Evolutionary conservation across 208 protist species (phyloP).

Genomic region (Crithidia expoeki): DNA sequence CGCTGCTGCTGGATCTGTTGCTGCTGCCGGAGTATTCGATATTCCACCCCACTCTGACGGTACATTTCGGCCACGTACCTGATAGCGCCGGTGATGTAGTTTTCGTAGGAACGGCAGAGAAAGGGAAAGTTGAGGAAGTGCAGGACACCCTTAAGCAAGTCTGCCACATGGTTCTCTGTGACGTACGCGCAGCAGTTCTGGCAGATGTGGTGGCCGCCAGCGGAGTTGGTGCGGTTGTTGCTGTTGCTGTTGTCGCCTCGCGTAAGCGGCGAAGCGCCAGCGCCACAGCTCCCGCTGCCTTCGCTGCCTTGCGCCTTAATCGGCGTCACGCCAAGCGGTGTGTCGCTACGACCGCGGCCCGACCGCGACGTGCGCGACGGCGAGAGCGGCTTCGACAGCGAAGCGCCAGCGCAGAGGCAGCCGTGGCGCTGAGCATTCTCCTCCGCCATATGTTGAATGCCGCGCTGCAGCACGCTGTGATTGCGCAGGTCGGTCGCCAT

Average conservation of each 20-base stretch:
- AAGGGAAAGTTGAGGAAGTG: slow-evolving; percentile 58
- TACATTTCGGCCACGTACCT: slow-evolving; percentile 58
- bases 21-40: slow-evolving; percentile 13
- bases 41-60: slow-evolving; percentile 44
- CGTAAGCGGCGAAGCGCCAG: not conserved
- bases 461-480: slow-evolving; percentile 29
- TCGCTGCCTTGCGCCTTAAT: not conserved
- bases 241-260: slow-evolving; percentile 1
- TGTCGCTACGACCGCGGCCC: not conserved
- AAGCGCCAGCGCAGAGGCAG: slow-evolving; percentile 32
- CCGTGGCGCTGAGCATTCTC: slow-evolving; percentile 50
- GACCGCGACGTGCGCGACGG: not conserved
- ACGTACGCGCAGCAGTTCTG: slow-evolving; percentile 51
- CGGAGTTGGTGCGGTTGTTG: not conserved
- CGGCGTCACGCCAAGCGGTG: not conserved
- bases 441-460: slow-evolving; percentile 33
- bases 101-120: slow-evolving; percentile 51
- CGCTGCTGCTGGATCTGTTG: slow-evolving; percentile 14
- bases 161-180: slow-evolving; percentile 52
- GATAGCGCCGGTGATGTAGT: slow-evolving; percentile 35
- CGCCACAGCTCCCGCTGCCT: not conserved
- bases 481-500: slow-evolving; percentile 68
- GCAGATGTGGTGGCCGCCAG: slow-evolving; percentile 16
- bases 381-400: slow-evolving; percentile 2
- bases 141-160: slow-evolving; percentile 59